phyloP scores from a whole-genome alignment of 192 early-diverging fungal species.

The Oehlia diaphana region DNA sequence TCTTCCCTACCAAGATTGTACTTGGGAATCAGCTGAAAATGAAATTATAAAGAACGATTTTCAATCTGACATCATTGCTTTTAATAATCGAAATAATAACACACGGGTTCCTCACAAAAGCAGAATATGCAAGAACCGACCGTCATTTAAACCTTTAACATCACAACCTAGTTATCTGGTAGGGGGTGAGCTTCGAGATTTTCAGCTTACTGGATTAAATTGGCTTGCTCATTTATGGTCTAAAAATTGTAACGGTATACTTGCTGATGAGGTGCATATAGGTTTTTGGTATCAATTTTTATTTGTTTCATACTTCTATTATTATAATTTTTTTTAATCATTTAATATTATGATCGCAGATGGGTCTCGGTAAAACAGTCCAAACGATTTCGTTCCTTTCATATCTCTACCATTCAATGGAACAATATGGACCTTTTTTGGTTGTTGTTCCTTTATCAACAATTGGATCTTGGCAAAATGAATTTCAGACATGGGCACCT shows the following conservation, averaged over 20 bases:
- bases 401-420: conserved; percentile 81
- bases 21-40: conserved; percentile 76
- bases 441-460: conserved; percentile 97
- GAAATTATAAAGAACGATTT: conserved; percentile 66
- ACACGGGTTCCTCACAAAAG: conserved; percentile 72
- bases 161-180: conserved; percentile 81
- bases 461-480: conserved; percentile 92
- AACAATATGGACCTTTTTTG: conserved; percentile 91
- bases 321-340: conserved; percentile 78
- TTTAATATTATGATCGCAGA: conserved; percentile 42
- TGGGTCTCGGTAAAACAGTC: conserved; percentile 95
- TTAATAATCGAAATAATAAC: conserved; percentile 75
- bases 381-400: conserved; percentile 94
- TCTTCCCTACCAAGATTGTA: conserved; percentile 83
- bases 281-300: conserved; percentile 89
- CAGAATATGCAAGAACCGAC: conserved; percentile 59
- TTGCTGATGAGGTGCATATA: conserved; percentile 82
- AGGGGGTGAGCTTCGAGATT: conserved; percentile 91
- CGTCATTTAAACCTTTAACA: conserved; percentile 73
- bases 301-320: conserved; percentile 76
- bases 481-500: conserved; percentile 95
- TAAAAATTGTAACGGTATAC: conserved; percentile 92
- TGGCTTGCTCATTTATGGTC: conserved; percentile 98
- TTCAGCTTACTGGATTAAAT: conserved; percentile 92
- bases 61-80: conserved; percentile 87